A percentile compares a stretch with the other conserved stretches of the same genome.
Conservation (phyloP, 768 basidiomycete species). For the Trametes sanguinea region DNA sequence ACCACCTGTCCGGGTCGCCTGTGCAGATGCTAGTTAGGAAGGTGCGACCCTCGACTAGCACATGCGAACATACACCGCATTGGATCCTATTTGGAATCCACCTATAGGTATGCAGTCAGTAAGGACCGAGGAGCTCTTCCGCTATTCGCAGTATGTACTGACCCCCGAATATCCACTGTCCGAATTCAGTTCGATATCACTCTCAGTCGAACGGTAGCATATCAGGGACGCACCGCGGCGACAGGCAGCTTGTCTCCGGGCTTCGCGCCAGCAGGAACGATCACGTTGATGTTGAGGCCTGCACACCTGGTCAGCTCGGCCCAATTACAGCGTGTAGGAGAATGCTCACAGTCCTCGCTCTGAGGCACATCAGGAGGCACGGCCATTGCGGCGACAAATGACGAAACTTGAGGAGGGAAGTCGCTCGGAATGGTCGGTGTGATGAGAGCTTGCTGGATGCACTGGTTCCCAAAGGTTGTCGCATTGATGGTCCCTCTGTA, state of each 20-base stretch:
- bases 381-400: slow-evolving; percentile 13
- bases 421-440: slow-evolving; percentile 40
- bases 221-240: slow-evolving; percentile 45
- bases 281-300: slow-evolving; percentile 57
- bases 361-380: slow-evolving; percentile 1
- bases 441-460: slow-evolving; percentile 45
- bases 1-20: slow-evolving; percentile 19
- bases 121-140: no score
- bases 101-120: neutral
- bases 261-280: slow-evolving; percentile 45
- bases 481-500: slow-evolving; percentile 43
- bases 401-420: slow-evolving; percentile 35
- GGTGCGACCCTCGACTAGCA: no score
- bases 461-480: slow-evolving; percentile 44
- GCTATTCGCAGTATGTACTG: neutral
- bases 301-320: neutral
- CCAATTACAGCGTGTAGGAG: neutral
- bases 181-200: neutral
- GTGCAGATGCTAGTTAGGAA: neutral
- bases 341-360: slow-evolving; percentile 14
- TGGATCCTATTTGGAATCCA: slow-evolving; percentile 13
- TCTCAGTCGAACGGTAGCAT: no score
- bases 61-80: slow-evolving; percentile 6
- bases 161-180: slow-evolving; percentile 56
- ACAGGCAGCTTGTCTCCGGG: slow-evolving; percentile 51